Conservation (phyloP, 164 flowering plant species). For the Magnolia kwangsiensis region DNA sequence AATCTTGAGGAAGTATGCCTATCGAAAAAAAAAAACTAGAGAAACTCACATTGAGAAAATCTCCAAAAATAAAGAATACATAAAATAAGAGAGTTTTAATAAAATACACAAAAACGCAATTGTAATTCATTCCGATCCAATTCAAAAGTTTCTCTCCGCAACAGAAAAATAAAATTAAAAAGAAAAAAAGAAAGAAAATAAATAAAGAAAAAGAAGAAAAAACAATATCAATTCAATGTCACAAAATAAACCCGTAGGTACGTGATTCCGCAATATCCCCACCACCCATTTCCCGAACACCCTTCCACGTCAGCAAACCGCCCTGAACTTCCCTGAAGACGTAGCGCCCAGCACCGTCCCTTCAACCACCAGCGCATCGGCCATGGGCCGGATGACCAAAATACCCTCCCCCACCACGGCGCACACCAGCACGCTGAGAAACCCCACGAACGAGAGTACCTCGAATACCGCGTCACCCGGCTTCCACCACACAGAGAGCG, state of each 20-base stretch:
- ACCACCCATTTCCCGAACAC: neutral
- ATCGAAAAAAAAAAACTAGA: too few species aligned
- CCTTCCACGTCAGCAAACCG: neutral
- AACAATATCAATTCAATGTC: neutral
- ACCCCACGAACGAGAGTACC: slow-evolving; percentile 24
- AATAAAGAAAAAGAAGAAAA: too few species aligned
- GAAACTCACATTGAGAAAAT: too few species aligned
- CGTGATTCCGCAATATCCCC: neutral
- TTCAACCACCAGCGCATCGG: slow-evolving; percentile 46
- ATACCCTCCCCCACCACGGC: slow-evolving; percentile 52
- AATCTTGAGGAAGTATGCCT: neutral
- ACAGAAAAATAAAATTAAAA: too few species aligned
- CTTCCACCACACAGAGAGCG: slow-evolving; percentile 34
- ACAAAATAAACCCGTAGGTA: neutral
- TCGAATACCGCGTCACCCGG: slow-evolving; percentile 27
- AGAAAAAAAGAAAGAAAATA: too few species aligned
- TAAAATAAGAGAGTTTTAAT: too few species aligned
- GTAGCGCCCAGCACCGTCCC: neutral
- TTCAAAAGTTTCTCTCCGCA: too few species aligned
- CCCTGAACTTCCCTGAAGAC: neutral
- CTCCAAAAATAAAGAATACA: too few species aligned
- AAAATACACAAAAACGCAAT: too few species aligned
- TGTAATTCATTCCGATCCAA: too few species aligned
- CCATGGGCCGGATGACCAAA: slow-evolving; percentile 52
- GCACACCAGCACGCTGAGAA: slow-evolving; percentile 28